These are phyloP conservation scores for Rhodotorula sp. DNA, from an alignment of 1,284 basidiomycete genomes.

Conservation along the genomic window DNA sequence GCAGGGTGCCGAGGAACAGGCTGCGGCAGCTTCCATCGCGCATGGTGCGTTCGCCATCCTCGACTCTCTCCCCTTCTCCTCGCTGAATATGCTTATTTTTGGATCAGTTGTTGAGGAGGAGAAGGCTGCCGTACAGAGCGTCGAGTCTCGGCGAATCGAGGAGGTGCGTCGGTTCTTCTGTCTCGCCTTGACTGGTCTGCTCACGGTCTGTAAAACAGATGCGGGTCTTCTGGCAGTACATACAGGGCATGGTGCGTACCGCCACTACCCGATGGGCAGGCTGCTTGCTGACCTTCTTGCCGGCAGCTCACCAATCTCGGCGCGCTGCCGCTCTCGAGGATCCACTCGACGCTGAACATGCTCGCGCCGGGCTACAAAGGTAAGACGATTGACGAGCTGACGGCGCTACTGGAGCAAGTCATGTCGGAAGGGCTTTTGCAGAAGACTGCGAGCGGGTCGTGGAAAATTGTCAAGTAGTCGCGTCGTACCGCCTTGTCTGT, in stretches of 20 bases:
- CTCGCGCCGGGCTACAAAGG: conserved; percentile 72
- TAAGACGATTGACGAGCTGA: conserved; percentile 70
- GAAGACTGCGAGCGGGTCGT: conserved; percentile 64
- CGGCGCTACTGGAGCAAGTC: conserved; percentile 71
- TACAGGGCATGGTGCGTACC: conserved; percentile 39
- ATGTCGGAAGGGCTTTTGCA: conserved; percentile 70
- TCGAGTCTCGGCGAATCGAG: conserved; percentile 74
- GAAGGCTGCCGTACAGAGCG: conserved; percentile 56
- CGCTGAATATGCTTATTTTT: neutral
- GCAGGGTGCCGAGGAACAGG: conserved; percentile 30
- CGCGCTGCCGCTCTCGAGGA: conserved; percentile 66
- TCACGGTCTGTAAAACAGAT: conserved; percentile 58
- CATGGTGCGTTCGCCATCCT: neutral
- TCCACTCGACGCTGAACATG: conserved; percentile 72
- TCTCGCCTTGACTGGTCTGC: neutral
- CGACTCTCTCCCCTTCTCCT: neutral
- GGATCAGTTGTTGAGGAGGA: conserved; percentile 53
- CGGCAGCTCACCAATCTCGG: conserved; percentile 68
- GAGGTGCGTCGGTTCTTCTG: conserved; percentile 16
- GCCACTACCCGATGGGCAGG: conserved; percentile 49
- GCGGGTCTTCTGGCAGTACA: conserved; percentile 78
- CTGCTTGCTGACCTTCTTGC: too few relatives aligned
- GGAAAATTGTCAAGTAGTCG: conserved; percentile 54
- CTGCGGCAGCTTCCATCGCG: neutral
- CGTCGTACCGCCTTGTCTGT: too few relatives aligned